phyloP scores from a whole-genome alignment of 495 filamentous ascomycete species.

The Chlorociboria aeruginascens region DNA sequence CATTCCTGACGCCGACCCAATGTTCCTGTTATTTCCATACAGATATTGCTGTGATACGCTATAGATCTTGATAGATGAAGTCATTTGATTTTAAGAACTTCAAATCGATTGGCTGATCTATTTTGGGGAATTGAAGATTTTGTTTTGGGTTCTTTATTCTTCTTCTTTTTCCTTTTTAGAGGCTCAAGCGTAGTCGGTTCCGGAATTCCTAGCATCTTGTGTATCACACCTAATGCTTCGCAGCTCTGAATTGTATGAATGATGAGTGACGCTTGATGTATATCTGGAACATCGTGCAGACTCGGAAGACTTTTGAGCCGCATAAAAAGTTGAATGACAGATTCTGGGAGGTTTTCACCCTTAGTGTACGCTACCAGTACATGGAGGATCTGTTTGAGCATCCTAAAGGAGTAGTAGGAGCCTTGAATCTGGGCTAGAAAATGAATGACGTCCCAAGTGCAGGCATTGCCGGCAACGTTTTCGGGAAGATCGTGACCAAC shows the following conservation, averaged over 20 bases:
- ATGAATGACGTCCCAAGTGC: constrained; percentile 51
- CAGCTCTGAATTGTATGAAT: not conserved
- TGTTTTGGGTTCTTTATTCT: not conserved
- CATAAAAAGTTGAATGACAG: not conserved
- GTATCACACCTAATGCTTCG: not conserved
- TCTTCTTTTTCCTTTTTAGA: not conserved
- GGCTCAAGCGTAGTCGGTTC: not conserved
- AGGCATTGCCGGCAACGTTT: constrained; percentile 11
- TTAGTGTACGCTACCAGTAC: constrained; percentile 10
- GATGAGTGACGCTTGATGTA: not conserved
- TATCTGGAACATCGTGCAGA: constrained; percentile 4
- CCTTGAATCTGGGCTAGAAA: constrained; percentile 50
- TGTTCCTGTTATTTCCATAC: not conserved
- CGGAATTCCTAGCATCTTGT: not conserved
- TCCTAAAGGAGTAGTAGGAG: constrained; percentile 52
- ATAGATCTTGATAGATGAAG: not conserved
- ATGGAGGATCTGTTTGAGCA: constrained; percentile 43
- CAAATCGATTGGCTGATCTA: constrained; percentile 4
- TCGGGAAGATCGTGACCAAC: constrained; percentile 7
- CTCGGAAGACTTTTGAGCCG: constrained; percentile 8
- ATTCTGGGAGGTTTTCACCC: not conserved
- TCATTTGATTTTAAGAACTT: constrained; percentile 2
- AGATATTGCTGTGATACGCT: too few species aligned
- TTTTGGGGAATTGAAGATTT: not conserved
- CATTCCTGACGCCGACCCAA: too few species aligned